Percentiles rank a stretch among this genome's conserved stretches.
These are phyloP conservation scores for Thelonectria discophora DNA, from an alignment of 2,329 filamentous ascomycete species.

Conservation along the genomic window DNA sequence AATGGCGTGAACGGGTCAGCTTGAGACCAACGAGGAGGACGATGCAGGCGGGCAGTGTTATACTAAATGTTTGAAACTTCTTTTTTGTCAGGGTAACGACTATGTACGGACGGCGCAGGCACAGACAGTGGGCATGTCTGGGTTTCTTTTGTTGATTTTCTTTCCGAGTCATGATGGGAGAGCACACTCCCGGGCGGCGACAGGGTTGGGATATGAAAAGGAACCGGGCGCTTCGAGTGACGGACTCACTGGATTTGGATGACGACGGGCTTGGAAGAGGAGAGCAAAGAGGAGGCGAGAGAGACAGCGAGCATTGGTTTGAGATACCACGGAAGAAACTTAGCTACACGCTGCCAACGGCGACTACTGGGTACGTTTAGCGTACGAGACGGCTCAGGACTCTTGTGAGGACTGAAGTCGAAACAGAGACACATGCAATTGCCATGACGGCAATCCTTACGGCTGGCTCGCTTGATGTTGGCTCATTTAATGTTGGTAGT, in stretches of 20 bases:
- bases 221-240: slow-evolving; percentile 17
- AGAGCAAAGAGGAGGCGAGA: slow-evolving; percentile 24
- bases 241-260: slow-evolving; percentile 30
- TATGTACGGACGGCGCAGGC: slow-evolving; percentile 41
- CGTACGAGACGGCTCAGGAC: slow-evolving; percentile 2
- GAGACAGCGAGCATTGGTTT: slow-evolving; percentile 8
- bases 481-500: no score
- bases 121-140: slow-evolving; percentile 33
- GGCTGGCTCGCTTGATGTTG: background rate
- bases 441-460: slow-evolving; percentile 3
- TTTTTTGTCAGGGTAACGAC: slow-evolving; percentile 42
- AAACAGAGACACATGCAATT: slow-evolving; percentile 8
- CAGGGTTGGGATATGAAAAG: slow-evolving; percentile 35
- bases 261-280: slow-evolving; percentile 17
- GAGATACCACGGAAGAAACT: slow-evolving; percentile 16
- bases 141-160: slow-evolving; percentile 32
- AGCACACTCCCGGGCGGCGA: slow-evolving; percentile 24
- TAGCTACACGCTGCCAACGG: slow-evolving; percentile 10
- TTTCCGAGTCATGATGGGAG: slow-evolving; percentile 19
- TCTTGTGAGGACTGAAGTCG: slow-evolving; percentile 15
- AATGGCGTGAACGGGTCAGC: slow-evolving; percentile 45
- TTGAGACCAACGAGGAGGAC: slow-evolving; percentile 25
- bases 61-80: slow-evolving; percentile 36
- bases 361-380: background rate
- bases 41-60: slow-evolving; percentile 28